Evolutionary conservation across 2,329 filamentous ascomycete species (phyloP).

Genomic region (Hymenotorrendiella dingleyae): DNA sequence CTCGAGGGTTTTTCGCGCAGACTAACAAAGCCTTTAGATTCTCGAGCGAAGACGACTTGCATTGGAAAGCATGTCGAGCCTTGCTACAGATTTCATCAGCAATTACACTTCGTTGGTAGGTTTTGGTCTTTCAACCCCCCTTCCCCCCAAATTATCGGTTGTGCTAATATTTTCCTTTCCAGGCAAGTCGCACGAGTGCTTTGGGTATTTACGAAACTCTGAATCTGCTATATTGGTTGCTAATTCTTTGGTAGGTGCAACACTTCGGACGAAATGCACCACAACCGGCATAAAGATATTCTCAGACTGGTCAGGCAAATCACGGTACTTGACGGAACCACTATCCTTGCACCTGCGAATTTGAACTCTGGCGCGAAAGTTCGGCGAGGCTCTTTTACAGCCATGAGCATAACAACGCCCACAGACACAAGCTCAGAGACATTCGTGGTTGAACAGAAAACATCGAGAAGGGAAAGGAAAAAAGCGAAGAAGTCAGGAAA

Average conservation of each 20-base stretch:
- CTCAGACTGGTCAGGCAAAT: conserved; percentile 24
- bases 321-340: conserved; percentile 16
- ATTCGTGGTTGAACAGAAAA: conserved; percentile 4
- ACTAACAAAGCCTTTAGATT: conserved; percentile 18
- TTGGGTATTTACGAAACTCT: not conserved
- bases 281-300: conserved; percentile 29
- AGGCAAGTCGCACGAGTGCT: conserved; percentile 10
- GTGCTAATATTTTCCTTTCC: too few relatives aligned
- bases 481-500: conserved; percentile 21
- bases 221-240: not conserved
- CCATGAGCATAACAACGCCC: conserved; percentile 6
- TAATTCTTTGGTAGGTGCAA: conserved; percentile 23
- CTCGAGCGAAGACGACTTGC: conserved; percentile 26
- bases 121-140: not conserved
- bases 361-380: not conserved
- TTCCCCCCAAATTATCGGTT: too few relatives aligned
- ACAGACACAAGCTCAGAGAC: conserved; percentile 21
- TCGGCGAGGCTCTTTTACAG: conserved; percentile 6
- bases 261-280: conserved; percentile 28
- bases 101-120: conserved; percentile 31
- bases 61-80: conserved; percentile 31
- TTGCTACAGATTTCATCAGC: conserved; percentile 30
- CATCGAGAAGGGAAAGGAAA: conserved; percentile 23
- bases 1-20: too few relatives aligned
- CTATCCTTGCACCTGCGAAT: conserved; percentile 6